A percentile compares a stretch with the other conserved stretches of the same genome.
These are phyloP conservation scores for Rubia peregrina DNA, from an alignment of 305 asterid species.

Conservation along the genomic window DNA sequence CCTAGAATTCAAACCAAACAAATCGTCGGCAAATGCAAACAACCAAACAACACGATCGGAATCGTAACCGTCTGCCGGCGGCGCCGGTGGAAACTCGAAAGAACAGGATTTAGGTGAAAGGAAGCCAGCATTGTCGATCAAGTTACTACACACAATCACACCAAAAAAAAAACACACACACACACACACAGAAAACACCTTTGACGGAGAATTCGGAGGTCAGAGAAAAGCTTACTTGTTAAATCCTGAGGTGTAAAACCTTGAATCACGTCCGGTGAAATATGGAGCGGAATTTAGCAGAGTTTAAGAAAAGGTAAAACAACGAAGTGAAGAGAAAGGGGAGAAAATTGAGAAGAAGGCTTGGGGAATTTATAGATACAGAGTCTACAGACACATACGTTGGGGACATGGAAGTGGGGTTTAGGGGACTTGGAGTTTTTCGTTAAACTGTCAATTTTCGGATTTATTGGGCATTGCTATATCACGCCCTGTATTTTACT, in stretches of 20 bases:
- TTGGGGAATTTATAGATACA: conserved; percentile 27
- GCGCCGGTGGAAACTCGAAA: too few species aligned
- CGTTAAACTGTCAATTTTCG: conserved; percentile 6
- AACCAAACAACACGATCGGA: background rate
- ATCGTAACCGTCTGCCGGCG: background rate
- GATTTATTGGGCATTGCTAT: background rate
- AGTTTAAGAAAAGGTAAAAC: background rate
- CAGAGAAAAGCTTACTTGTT: background rate
- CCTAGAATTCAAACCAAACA: conserved; percentile 2
- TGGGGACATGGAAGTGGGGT: background rate
- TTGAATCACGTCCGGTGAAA: background rate
- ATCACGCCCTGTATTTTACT: too few species aligned
- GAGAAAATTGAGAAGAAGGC: background rate
- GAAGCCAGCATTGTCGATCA: background rate
- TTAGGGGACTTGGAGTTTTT: background rate
- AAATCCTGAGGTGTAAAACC: background rate
- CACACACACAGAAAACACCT: background rate
- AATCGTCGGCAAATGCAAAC: background rate
- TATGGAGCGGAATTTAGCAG: background rate
- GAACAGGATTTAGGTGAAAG: background rate
- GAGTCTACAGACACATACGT: conserved; percentile 14
- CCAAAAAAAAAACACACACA: background rate
- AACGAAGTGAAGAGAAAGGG: background rate
- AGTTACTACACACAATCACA: background rate
- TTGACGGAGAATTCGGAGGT: background rate